Base-by-base conservation (phyloP, 192 early-diverging fungal species). In the Entophlyctis luteolus region DNA sequence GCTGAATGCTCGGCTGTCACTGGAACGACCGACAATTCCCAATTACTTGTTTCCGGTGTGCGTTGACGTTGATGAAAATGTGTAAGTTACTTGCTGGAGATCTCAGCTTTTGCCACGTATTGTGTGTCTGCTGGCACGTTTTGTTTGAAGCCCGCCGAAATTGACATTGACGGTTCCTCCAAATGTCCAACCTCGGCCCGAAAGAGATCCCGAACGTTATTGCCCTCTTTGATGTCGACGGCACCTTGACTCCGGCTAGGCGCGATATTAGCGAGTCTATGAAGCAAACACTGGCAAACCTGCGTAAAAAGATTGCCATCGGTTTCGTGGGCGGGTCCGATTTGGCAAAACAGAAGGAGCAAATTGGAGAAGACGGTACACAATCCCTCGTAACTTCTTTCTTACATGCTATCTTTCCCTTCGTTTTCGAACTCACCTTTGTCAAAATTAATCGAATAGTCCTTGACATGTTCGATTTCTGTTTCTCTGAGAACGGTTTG, bases 401-500 rank as follows among this genome's bases (percentile, higher is more conserved):
- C n/a, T n/a, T n/a, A n/a, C n/a, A n/a, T n/a, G n/a, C n/a, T n/a
- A n/a, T 42, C 10, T 42, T 12, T 42, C n/a, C 56, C n/a, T 35
- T 58, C 25, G 18, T 32, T 25, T 31, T 18, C 58, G 23, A 35
- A 31, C 0, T 27, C 14, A 28, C 57, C 12, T 68, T 27, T 1
- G 14, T 14, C 27, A 42, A 3, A 8, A 36, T 60, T 10, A 22
- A 28, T 38, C 6, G 10, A 4, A 49, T 47, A 93, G 91, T 87
- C 35, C 54, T 95, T 20, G 75, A 89, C 28, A 75, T 89, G 72
- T 98, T 98, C 80, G 96, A 98, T 75, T 98, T 82, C 77, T 91
- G 87, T 75, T 98, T 98, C 77, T 87, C 95, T 36, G 95, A 98
- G 77, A 98, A 98, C 84, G 96, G 96, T 12, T 83, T 98, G 60